phyloP scores from a whole-genome alignment of 2,329 filamentous ascomycete genomes.

The Pseudogymnoascus sp. region DNA sequence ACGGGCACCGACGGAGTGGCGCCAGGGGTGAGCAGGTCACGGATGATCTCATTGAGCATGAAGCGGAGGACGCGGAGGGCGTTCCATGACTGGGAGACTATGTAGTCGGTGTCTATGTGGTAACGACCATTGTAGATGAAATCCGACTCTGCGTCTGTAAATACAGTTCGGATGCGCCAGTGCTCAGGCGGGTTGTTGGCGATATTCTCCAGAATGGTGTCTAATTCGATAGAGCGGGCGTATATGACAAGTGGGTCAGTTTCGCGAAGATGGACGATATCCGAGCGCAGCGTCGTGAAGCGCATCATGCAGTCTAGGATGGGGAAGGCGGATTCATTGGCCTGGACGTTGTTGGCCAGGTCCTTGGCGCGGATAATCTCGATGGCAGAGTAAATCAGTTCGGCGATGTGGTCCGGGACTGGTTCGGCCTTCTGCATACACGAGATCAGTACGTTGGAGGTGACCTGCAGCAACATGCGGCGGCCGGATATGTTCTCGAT shows the following conservation, averaged over 20 bases:
- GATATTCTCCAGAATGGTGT: constrained; percentile 14
- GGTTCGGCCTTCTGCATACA: constrained; percentile 42
- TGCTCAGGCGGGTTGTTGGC: constrained; percentile 12
- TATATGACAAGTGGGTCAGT: constrained; percentile 17
- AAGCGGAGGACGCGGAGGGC: constrained; percentile 16
- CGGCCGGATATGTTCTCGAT: constrained; percentile 38
- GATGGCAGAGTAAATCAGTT: constrained; percentile 40
- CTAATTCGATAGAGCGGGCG: constrained; percentile 17
- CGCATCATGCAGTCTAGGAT: constrained; percentile 18
- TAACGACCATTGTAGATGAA: constrained; percentile 21
- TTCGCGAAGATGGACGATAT: constrained; percentile 26
- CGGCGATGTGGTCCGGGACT: constrained; percentile 39
- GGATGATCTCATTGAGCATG: constrained; percentile 18
- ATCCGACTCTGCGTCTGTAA: constrained; percentile 17
- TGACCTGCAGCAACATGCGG: constrained; percentile 47
- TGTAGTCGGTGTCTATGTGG: constrained; percentile 21
- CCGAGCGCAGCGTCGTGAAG: constrained; percentile 36
- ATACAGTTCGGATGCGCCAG: constrained; percentile 19
- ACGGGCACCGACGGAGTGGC: constrained; percentile 9
- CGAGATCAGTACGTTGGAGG: constrained; percentile 41
- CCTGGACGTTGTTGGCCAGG: constrained; percentile 37
- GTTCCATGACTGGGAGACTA: constrained; percentile 23
- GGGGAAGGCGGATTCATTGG: not conserved
- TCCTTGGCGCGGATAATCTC: constrained; percentile 42
- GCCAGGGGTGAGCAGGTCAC: constrained; percentile 10